Base-by-base conservation (phyloP, 2,329 filamentous ascomycete species). In the Phoma sp. region DNA sequence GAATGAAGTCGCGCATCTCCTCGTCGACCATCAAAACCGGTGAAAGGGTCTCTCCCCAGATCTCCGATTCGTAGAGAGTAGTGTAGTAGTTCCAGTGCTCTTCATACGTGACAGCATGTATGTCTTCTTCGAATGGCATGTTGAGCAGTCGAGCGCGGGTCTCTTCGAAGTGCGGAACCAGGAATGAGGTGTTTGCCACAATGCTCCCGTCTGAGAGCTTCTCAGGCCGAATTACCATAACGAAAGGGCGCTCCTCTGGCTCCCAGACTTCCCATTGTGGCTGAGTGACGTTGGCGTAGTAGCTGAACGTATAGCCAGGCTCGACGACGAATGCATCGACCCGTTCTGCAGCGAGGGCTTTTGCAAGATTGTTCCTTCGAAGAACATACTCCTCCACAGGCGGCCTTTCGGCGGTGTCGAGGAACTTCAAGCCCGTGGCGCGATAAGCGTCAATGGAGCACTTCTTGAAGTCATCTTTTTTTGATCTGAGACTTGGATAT, bases 61-160 rank as follows among this genome's bases (percentile, higher is more conserved):
- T 69, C 8, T 60, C 58, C 4, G 67, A 63, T 22, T 78, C 58
- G 12, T 78, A 71, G 17, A 88, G 74, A 0, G 83, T 87, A 0
- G 71, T 70, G 67, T 87, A 88, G 1, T 85, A 85, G 66, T 87
- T 79, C 85, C 84, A 87, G 60, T 87, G 84, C 62, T 88, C 85
- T 69, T 88, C 84, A 80, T 85, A 88, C 0, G 79, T 76, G 13
- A 88, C 77, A 35, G 86, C 82, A 10, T 82, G 77, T 6, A 88
- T 75, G 15, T 79, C 74, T 2, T 77, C 69, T 2, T 78, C 72
- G 5, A 79, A 78, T 0, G 85, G 85, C 74, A 88, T 87, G 1
- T 79, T 79, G 6, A 88, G 77, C 67, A 88, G 78, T 24, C 81
- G 77, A 0, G 83, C 85, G 27, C 85, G 80, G 13, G 82, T 83